Evolutionary conservation across 352 stramenopile species (phyloP), one percentile per base, ranked within the genome.

Genomic region (Phytophthora aleatoria): DNA sequence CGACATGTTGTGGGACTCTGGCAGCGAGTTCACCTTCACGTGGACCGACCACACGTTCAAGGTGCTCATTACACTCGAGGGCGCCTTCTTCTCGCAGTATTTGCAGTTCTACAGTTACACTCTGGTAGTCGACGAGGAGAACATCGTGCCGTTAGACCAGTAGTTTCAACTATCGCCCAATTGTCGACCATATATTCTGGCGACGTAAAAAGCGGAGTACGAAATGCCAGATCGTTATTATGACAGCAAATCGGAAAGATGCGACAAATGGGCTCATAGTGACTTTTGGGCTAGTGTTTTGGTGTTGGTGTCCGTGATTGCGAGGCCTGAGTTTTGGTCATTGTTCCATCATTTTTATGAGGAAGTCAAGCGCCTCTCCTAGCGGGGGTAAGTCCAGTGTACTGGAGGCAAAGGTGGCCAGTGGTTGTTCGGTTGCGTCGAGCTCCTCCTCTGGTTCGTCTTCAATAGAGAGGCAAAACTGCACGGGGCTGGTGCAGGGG

Each of bases 61-160:
- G 59, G 81, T 91, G 47, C 66, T 89, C 39, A 92, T 94, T 55
- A 71, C 80, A 13, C 71, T 92, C 13, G 86, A 94, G 57, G 86
- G 86, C 20, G 82, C 86, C 12, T 92, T 94, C 71, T 94, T 94
- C 68, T 94, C 86, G 64, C 81, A 90, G 64, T 90, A 87, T 68
- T 52, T 90, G 45, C 86, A 94, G 70, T 94, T 89, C 55, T 94
- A 91, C 57, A 92, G 80, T 70, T 94, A 94, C 73, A 76, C 80
- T 45, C 62, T 94, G 44, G 69, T 91, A 16, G 83, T 94, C 41
- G 83, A 94, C 65, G 83, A 90, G 39, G 81, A 90, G 61, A 82
- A 92, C 51, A 73, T 92, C 35, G 61, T 79, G 31, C 78, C 83
- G 7, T 12, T 89, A 42, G 65, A 74, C 30, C 55, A 70, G 30